phyloP scores from a whole-genome alignment of 495 filamentous ascomycete species.

The Hypoxylon cercidicola region DNA sequence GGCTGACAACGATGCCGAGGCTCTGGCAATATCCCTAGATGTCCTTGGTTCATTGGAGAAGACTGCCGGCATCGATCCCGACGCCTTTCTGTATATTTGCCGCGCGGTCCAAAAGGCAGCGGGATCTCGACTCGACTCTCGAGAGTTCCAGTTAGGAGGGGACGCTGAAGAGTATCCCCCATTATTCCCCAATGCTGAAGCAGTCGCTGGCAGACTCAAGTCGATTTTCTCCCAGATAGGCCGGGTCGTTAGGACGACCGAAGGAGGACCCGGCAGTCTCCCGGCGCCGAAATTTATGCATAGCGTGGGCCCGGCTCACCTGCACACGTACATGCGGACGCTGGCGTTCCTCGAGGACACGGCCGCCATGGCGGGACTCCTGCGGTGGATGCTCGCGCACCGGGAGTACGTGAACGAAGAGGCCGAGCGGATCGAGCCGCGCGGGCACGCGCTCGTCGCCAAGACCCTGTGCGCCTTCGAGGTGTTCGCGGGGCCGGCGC shows the following conservation, averaged over 20 bases:
- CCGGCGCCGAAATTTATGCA: conserved; percentile 29
- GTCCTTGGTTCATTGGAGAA: conserved; percentile 19
- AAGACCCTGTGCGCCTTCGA: conserved; percentile 50
- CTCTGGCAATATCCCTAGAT: conserved; percentile 31
- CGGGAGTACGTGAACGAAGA: conserved; percentile 44
- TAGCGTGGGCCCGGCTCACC: conserved; percentile 41
- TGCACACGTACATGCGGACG: conserved; percentile 52
- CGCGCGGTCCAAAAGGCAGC: conserved; percentile 39
- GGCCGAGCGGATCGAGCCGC: conserved; percentile 40
- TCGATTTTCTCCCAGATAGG: conserved; percentile 30
- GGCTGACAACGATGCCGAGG: conserved; percentile 33
- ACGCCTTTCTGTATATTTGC: conserved; percentile 41
- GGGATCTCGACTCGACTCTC: conserved; percentile 17
- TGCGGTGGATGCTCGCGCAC: conserved; percentile 52
- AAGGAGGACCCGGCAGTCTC: background rate
- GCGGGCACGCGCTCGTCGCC: conserved; percentile 44
- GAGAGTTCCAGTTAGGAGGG: background rate
- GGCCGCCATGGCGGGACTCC: conserved; percentile 47
- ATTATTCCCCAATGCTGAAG: conserved; percentile 9
- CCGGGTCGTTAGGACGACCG: background rate
- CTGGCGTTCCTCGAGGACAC: conserved; percentile 49
- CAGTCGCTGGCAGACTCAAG: conserved; percentile 16
- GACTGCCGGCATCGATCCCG: conserved; percentile 30
- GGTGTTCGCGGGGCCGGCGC: conserved; percentile 38
- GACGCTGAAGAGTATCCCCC: background rate